Conservation (phyloP, 495 filamentous ascomycete species). For the Tuber microsphaerosporum region DNA sequence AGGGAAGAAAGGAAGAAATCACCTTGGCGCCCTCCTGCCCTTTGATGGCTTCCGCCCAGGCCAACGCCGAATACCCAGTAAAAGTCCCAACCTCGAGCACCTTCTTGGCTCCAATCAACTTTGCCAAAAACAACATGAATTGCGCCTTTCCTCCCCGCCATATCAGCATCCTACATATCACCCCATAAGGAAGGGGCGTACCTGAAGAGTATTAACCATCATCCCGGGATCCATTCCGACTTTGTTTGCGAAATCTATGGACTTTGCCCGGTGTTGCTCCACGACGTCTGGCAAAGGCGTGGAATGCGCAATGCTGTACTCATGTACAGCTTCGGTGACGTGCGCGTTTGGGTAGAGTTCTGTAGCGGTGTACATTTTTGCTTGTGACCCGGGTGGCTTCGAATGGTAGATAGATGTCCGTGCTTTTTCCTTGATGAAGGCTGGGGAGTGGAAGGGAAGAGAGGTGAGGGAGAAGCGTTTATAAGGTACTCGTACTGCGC, state of each 20-base stretch:
- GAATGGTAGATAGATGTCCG: not conserved
- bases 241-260: slow-evolving; percentile 18
- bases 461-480: not conserved
- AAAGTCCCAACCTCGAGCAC: slow-evolving; percentile 44
- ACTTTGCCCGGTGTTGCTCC: slow-evolving; percentile 29
- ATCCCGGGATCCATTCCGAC: slow-evolving; percentile 14
- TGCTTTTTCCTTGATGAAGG: not conserved
- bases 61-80: slow-evolving; percentile 43
- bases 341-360: slow-evolving; percentile 35
- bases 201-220: slow-evolving; percentile 35
- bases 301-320: slow-evolving; percentile 39
- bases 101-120: slow-evolving; percentile 20
- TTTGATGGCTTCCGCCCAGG: slow-evolving; percentile 41
- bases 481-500: not conserved
- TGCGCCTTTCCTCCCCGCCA: slow-evolving; percentile 25
- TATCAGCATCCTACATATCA: not conserved
- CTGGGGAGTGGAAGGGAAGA: not conserved
- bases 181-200: slow-evolving; percentile 7
- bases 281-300: slow-evolving; percentile 27
- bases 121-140: slow-evolving; percentile 35
- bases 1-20: not conserved
- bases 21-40: slow-evolving; percentile 29
- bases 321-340: slow-evolving; percentile 29
- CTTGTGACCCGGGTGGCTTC: not conserved
- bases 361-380: slow-evolving; percentile 24